Evolutionary conservation across 1,139 yeast genomes (phyloP), one percentile per base, ranked within the genome.

Genomic region (Lodderomyces theae): DNA sequence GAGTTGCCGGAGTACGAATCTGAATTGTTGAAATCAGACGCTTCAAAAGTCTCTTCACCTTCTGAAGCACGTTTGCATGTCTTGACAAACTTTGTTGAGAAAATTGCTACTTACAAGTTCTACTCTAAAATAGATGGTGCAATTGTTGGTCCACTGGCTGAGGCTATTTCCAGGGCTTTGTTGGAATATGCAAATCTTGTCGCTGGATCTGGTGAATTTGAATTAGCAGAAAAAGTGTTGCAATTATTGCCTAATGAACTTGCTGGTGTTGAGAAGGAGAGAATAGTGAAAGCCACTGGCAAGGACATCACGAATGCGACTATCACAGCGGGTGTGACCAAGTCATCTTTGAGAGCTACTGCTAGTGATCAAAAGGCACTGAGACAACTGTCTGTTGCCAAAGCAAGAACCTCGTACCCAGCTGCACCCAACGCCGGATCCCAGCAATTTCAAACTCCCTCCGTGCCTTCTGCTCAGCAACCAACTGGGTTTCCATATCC

Each of bases 11-110:
- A 62, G 0, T 63, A 74, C 44, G 96, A 90, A 62, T 53, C 64
- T 9, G 66, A 69, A 42, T 67, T 79, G 43, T 64, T 81, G 28
- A 61, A 69, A 42, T 60, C 71, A 5, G 62, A 69, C 19, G 53
- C 56, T 13, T 50, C 54, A 1, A 66, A 63, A 18, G 65, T 76
- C 25, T 58, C 73, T 2, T 74, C 88, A n/a, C 82, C 87, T 3
- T 84, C 86, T 42, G 95, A 85, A 49, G 96, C 96, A 16, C 89
- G 90, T 57, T 81, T 85, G 51, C 85, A 80, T 52, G 85, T 96
- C 5, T 72, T 92, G 56, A 83, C 85, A 44, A 82, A 79, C 53
- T 85, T 89, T 58, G 86, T 88, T 43, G 95, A 86, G 58, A 90
- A 90, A 63, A 76, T 89, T 46, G 79, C 89, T 25, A 81, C 86